A percentile compares a stretch with the other conserved stretches of the same genome.
Conservation (phyloP, 345 rosid species). For the Salix suchowensis region DNA sequence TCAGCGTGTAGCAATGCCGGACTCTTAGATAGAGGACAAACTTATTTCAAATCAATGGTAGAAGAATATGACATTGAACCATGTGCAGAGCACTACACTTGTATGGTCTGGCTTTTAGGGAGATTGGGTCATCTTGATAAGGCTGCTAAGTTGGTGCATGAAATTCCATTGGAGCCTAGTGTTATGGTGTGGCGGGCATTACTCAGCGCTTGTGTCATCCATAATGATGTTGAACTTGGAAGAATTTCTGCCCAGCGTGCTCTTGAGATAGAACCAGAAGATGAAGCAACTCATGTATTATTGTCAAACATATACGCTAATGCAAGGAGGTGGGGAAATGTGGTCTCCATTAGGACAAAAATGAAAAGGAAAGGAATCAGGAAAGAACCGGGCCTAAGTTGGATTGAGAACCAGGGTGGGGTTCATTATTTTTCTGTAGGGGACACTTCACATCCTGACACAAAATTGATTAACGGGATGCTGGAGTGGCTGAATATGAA, state of each 20-base stretch:
- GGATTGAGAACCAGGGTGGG: conserved; percentile 70
- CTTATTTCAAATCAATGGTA: conserved; percentile 67
- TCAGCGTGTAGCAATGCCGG: conserved; percentile 88
- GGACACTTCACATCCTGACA: conserved; percentile 58
- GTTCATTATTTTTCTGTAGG: conserved; percentile 65
- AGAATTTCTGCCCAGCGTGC: conserved; percentile 49
- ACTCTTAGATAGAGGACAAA: conserved; percentile 52
- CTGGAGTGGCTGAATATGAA: conserved; percentile 78
- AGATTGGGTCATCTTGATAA: conserved; percentile 66
- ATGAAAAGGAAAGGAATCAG: conserved; percentile 69
- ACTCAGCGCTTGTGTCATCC: conserved; percentile 74
- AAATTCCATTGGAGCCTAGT: conserved; percentile 61
- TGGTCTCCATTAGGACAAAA: conserved; percentile 54
- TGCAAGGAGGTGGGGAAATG: conserved; percentile 61
- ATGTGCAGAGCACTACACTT: conserved; percentile 69
- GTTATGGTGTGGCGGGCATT: conserved; percentile 81
- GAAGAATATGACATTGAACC: conserved; percentile 64
- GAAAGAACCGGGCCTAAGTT: conserved; percentile 86
- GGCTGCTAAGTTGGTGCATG: conserved; percentile 61
- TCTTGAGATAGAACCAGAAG: conserved; percentile 66
- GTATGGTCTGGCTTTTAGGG: conserved; percentile 80
- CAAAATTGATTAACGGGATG: conserved; percentile 69
- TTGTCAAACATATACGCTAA: conserved; percentile 73
- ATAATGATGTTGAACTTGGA: conserved; percentile 63
- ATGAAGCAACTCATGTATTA: conserved; percentile 69